Percentiles rank a stretch among this genome's conserved stretches.
These are phyloP conservation scores for Mortierella sp. DNA, from an alignment of 371 early-diverging fungal genomes.

Conservation along the genomic window DNA sequence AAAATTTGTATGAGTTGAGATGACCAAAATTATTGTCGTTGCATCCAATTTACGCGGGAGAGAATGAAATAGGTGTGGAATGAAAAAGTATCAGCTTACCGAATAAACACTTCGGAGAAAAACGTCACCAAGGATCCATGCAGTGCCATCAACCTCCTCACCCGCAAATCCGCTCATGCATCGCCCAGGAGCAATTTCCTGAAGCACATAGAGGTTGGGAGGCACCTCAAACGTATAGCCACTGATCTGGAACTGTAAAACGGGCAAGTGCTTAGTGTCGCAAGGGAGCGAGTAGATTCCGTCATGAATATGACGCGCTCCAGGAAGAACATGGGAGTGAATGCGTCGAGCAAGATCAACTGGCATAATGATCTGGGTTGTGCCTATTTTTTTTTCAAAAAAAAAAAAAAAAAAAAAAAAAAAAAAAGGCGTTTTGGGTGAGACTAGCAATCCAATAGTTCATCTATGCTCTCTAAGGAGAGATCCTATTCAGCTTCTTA, in stretches of 20 bases:
- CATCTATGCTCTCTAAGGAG: background rate
- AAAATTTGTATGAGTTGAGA: too few relatives aligned
- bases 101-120: conserved; percentile 82
- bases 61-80: too few relatives aligned
- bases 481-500: conserved; percentile 10
- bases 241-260: conserved; percentile 59
- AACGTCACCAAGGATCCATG: conserved; percentile 86
- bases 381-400: conserved; percentile 51
- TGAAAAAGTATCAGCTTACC: conserved; percentile 51
- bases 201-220: conserved; percentile 68
- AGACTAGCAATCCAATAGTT: too few relatives aligned
- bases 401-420: too few relatives aligned
- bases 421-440: background rate
- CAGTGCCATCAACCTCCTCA: conserved; percentile 53
- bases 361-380: conserved; percentile 78
- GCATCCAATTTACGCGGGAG: too few relatives aligned
- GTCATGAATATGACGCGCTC: conserved; percentile 70
- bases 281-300: conserved; percentile 62
- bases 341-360: conserved; percentile 71
- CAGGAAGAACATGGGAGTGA: conserved; percentile 64
- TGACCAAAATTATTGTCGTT: too few relatives aligned
- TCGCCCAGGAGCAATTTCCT: conserved; percentile 54
- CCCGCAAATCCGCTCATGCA: conserved; percentile 79
- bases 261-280: conserved; percentile 60
- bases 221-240: conserved; percentile 61